phyloP scores from a whole-genome alignment of 208 protist genomes.

The Leishmania amazonensis region DNA sequence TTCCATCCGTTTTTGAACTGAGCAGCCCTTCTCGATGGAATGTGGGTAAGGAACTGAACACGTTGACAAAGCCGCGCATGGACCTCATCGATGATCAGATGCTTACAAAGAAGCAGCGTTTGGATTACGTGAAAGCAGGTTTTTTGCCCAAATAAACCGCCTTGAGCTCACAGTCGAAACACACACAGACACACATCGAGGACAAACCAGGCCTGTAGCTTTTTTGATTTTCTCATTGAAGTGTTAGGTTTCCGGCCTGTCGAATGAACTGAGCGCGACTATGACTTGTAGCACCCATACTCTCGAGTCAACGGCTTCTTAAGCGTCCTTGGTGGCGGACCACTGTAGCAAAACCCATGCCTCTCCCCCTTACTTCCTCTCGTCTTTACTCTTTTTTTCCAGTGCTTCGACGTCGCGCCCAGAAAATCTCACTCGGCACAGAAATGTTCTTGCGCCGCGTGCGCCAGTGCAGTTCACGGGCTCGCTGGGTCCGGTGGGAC shows the following conservation, averaged over 20 bases:
- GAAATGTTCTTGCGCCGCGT: constrained; percentile 4
- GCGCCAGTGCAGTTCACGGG: neutral
- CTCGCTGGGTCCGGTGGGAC: neutral
- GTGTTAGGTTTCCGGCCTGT: neutral
- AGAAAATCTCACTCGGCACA: neutral
- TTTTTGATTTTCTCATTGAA: neutral
- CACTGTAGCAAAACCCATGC: neutral
- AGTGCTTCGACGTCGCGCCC: neutral
- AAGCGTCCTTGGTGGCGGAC: neutral
- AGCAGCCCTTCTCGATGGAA: constrained; percentile 89
- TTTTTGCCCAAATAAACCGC: constrained; percentile 77
- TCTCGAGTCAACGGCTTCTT: neutral
- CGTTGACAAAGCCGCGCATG: constrained; percentile 85
- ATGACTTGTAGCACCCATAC: neutral
- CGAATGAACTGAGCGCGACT: neutral
- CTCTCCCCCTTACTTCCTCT: neutral
- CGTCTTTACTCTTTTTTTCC: neutral
- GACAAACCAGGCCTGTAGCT: neutral
- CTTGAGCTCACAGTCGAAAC: neutral
- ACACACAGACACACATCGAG: neutral
- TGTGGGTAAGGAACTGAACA: constrained; percentile 89
- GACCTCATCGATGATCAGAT: constrained; percentile 93
- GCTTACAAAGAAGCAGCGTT: constrained; percentile 90
- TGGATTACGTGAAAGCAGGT: constrained; percentile 89
- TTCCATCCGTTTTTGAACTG: constrained; percentile 88